Conservation (phyloP, 2,329 filamentous ascomycete genomes). For the Aureobasidium sp. region DNA sequence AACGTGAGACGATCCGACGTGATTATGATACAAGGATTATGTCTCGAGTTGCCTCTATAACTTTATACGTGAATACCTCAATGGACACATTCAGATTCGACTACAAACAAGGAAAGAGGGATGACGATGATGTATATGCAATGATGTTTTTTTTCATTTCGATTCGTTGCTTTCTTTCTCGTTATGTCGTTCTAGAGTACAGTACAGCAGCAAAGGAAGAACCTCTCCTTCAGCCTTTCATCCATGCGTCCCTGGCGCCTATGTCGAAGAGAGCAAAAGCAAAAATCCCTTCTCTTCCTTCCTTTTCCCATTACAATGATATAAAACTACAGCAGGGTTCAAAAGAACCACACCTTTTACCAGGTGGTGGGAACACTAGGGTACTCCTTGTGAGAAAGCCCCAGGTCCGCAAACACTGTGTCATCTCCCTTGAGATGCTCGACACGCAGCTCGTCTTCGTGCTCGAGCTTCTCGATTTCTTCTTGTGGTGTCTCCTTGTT, state of each 20-base stretch:
- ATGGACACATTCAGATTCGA: background rate
- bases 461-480: conserved; percentile 64
- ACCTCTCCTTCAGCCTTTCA: background rate
- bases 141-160: background rate
- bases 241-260: background rate
- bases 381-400: conserved; percentile 54
- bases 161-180: background rate
- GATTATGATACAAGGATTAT: background rate
- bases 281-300: background rate
- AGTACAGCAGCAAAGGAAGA: background rate
- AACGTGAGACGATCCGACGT: too few species aligned
- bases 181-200: background rate
- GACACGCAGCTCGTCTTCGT: conserved; percentile 64
- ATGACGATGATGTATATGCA: too few species aligned
- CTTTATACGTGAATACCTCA: too few species aligned
- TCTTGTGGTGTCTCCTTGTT: conserved; percentile 56
- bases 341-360: conserved; percentile 24
- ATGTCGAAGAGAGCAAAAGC: background rate
- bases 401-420: conserved; percentile 52
- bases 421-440: conserved; percentile 51
- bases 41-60: too few species aligned
- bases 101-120: background rate
- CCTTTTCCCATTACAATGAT: background rate
- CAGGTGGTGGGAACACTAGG: conserved; percentile 55
- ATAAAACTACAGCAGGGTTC: background rate